Conservation (phyloP, 805 yeast species). For the Starmerella khaoyaiensis region DNA sequence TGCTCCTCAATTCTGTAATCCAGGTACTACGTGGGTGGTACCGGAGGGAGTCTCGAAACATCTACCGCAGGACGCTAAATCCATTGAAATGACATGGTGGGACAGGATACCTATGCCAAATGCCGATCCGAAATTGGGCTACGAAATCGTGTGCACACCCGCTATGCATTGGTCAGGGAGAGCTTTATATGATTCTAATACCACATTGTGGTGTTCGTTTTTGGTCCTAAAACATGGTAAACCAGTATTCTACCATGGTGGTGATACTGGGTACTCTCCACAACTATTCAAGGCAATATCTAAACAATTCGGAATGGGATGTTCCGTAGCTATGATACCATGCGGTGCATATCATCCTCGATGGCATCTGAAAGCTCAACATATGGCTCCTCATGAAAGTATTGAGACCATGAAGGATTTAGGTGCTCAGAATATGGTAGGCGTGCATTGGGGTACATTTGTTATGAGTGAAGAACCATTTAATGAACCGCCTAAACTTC, state of each 20-base stretch:
- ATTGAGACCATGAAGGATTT: conserved; percentile 52
- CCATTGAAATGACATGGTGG: conserved; percentile 90
- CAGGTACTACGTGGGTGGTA: conserved; percentile 67
- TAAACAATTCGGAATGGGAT: conserved; percentile 40
- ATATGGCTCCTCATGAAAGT: conserved; percentile 71
- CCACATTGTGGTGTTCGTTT: conserved; percentile 81
- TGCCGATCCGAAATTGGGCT: conserved; percentile 34
- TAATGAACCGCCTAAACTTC: conserved; percentile 59
- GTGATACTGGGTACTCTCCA: conserved; percentile 82
- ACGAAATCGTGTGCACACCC: conserved; percentile 78
- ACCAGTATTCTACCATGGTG: conserved; percentile 78
- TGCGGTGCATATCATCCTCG: conserved; percentile 92
- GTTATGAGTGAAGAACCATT: conserved; percentile 78
- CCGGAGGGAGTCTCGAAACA: conserved; percentile 63
- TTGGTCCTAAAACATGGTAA: conserved; percentile 50
- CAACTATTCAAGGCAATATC: conserved; percentile 61
- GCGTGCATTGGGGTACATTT: conserved; percentile 96
- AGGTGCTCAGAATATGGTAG: conserved; percentile 50
- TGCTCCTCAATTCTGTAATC: conserved; percentile 30
- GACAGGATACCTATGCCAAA: conserved; percentile 40
- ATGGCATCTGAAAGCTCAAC: conserved; percentile 88
- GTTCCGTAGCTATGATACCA: conserved; percentile 61
- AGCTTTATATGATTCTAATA: conserved; percentile 63
- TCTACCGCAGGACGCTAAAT: conserved; percentile 43
- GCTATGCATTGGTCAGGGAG: conserved; percentile 93